phyloP scores from a whole-genome alignment of 2,329 filamentous ascomycete genomes.

The Neonectria ditissima region DNA sequence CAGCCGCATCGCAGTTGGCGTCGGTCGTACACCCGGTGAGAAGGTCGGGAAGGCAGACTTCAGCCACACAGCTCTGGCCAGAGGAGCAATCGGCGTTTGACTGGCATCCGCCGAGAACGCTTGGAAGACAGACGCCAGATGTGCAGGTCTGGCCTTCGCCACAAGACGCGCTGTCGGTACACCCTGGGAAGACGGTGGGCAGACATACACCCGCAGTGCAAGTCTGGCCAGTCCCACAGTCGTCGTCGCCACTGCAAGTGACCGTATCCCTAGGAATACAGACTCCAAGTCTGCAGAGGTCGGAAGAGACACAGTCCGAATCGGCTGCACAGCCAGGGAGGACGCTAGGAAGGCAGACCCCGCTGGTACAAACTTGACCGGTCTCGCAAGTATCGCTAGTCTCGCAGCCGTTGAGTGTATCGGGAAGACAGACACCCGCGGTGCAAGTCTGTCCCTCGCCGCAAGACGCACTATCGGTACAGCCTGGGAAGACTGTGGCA shows the following conservation, averaged over 20 bases:
- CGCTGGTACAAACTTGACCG: slow-evolving; percentile 14
- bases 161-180: too few species aligned
- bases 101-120: not conserved
- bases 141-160: slow-evolving; percentile 3
- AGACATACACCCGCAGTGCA: slow-evolving; percentile 14
- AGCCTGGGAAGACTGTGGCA: slow-evolving; percentile 10
- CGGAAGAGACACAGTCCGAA: not conserved
- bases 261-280: slow-evolving; percentile 5
- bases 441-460: slow-evolving; percentile 12
- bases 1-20: not conserved
- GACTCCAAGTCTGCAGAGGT: slow-evolving; percentile 16
- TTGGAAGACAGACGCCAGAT: slow-evolving; percentile 14
- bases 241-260: not conserved
- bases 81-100: not conserved
- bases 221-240: not conserved
- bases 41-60: slow-evolving; percentile 1
- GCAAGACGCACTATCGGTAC: slow-evolving; percentile 2
- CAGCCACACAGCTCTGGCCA: not conserved
- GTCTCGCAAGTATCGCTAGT: slow-evolving; percentile 9
- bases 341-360: slow-evolving; percentile 15
- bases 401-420: slow-evolving; percentile 3
- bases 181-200: slow-evolving; percentile 4
- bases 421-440: slow-evolving; percentile 19
- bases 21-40: slow-evolving; percentile 11
- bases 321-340: slow-evolving; percentile 8